Evolutionary conservation across 2,329 filamentous ascomycete genomes (phyloP), one percentile per base, ranked within the genome.

Genomic region (Cytospora paraplurivora): DNA sequence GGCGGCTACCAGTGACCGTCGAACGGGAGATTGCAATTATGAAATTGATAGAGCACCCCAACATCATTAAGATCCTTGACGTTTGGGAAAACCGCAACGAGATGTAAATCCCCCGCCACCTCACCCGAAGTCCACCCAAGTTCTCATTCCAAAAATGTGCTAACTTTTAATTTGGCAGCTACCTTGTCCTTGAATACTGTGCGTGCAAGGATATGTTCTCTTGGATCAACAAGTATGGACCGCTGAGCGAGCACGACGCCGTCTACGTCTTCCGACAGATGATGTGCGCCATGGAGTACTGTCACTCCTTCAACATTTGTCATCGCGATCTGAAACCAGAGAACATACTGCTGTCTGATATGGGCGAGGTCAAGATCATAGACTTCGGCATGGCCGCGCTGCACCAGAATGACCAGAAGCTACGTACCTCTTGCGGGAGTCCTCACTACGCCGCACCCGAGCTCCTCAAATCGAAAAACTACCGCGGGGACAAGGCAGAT

Each of bases 321-420:
- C 95, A 99, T 73, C 90, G 95, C 32, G 95, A 99, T 70, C 81
- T 99, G 59, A 99, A 99, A 76, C 95, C 93, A 0, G 95, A 99
- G 77, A 99, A 99, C 71, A 97, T 99, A 53, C 82, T 99, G 19
- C 82, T 99, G 57, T 93, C 93, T 63, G 80, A 81, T 3, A 80
- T 88, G 54, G 84, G 89, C 59, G 87, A 91, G 63, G 88, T 98
- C 75, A 99, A 98, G 77, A 88, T 99, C 70, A 94, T 94, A 58
- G 95, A 99, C 75, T 99, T 99, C 75, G 94, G 95, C 50, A 97
- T 99, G 93, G 95, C 95, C 52, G 94, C 94, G 4, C 81, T 98
- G 50, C 86, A 89, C 67, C 94, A 98, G 74, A 91, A 91, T 4
- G 84, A 86, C 32, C 89, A 87, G 10, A 88, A 88, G 72, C 84